Conservation (phyloP, 768 basidiomycete species). For the Mycena olivaceomarginata region DNA sequence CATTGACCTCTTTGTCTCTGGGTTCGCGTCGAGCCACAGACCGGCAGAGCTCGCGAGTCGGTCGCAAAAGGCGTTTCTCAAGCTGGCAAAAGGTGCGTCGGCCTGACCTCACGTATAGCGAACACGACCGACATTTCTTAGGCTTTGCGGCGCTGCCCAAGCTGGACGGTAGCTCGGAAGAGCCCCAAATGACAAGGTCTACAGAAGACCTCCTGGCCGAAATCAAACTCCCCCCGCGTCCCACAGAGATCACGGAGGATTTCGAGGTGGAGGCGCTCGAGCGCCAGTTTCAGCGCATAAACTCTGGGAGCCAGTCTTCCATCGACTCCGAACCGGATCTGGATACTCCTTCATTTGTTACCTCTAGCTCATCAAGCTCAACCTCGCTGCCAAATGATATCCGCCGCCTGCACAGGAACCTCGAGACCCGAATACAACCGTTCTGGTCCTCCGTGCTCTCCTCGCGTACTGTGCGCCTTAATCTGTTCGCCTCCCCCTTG, state of each 20-base stretch:
- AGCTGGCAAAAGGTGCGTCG: slow-evolving; percentile 82
- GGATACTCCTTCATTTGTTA: slow-evolving; percentile 42
- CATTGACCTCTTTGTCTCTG: slow-evolving; percentile 85
- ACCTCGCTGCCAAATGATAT: slow-evolving; percentile 51
- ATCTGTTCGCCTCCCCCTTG: slow-evolving; percentile 71
- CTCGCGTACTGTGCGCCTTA: slow-evolving; percentile 76
- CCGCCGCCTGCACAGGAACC: slow-evolving; percentile 80
- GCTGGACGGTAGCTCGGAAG: slow-evolving; percentile 58
- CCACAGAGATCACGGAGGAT: slow-evolving; percentile 77
- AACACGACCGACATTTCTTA: slow-evolving; percentile 48
- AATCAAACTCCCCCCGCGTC: slow-evolving; percentile 72
- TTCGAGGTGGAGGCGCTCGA: slow-evolving; percentile 75
- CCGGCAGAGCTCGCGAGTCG: slow-evolving; percentile 79
- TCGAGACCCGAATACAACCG: slow-evolving; percentile 84
- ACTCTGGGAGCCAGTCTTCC: slow-evolving; percentile 41
- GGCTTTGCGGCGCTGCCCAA: slow-evolving; percentile 87
- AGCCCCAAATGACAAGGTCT: slow-evolving; percentile 58
- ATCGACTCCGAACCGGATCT: slow-evolving; percentile 30
- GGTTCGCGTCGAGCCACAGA: slow-evolving; percentile 80
- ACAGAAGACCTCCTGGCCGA: slow-evolving; percentile 70
- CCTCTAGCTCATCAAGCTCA: slow-evolving; percentile 41
- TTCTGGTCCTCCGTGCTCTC: slow-evolving; percentile 89
- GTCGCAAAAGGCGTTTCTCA: slow-evolving; percentile 85
- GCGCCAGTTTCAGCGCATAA: slow-evolving; percentile 64
- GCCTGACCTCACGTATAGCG: not conserved